phyloP scores from a whole-genome alignment of 768 basidiomycete genomes.

The Epithele typhae region DNA sequence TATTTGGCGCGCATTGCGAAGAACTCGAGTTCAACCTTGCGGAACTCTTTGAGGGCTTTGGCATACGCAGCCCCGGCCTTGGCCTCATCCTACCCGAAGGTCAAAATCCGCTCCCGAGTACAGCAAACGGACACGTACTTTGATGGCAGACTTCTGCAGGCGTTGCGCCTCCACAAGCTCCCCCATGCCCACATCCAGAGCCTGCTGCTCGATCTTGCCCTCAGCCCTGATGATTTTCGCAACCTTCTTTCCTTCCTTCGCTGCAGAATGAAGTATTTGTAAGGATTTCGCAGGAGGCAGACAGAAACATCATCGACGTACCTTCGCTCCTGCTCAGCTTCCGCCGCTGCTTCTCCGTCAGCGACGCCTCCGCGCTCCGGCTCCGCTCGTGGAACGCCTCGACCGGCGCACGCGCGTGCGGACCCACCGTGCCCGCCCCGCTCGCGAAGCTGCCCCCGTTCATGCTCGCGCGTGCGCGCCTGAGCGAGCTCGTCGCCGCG shows the following conservation, averaged over 20 bases:
- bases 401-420: conserved; percentile 36
- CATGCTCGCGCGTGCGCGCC: conserved; percentile 17
- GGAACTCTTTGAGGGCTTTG: conserved; percentile 50
- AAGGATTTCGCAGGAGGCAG: background rate
- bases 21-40: conserved; percentile 59
- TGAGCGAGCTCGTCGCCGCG: background rate
- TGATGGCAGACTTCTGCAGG: conserved; percentile 63
- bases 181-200: conserved; percentile 54
- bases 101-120: too few relatives aligned
- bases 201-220: conserved; percentile 61
- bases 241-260: conserved; percentile 53
- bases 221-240: conserved; percentile 70
- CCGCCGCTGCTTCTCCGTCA: conserved; percentile 47
- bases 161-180: conserved; percentile 66
- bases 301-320: conserved; percentile 29
- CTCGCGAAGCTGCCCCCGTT: conserved; percentile 40
- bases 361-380: conserved; percentile 41
- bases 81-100: conserved; percentile 44
- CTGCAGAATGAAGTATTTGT: conserved; percentile 28
- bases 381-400: conserved; percentile 35
- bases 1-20: conserved; percentile 58
- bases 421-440: conserved; percentile 52
- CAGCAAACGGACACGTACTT: conserved; percentile 31
- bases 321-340: conserved; percentile 51
- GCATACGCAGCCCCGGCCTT: conserved; percentile 50